These are phyloP conservation scores for Lachancea quebecensis DNA, from an alignment of 805 yeast species.

Conservation along the genomic window DNA sequence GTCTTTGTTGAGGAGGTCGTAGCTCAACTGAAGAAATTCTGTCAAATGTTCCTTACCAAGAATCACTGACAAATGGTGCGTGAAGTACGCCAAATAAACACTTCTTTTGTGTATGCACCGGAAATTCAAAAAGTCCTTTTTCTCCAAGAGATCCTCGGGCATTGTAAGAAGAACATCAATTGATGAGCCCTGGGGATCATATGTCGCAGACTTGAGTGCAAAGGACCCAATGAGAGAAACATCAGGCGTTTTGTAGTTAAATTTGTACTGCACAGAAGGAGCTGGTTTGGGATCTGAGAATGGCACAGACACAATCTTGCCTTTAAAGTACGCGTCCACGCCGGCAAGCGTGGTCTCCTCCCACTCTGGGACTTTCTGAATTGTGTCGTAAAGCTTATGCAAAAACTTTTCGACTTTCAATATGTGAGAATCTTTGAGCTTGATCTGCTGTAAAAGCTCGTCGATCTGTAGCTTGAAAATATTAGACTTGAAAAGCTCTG, in stretches of 20 bases:
- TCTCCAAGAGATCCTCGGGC: conserved; percentile 69
- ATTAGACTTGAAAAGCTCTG: conserved; percentile 89
- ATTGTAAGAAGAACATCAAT: conserved; percentile 78
- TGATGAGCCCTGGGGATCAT: conserved; percentile 54
- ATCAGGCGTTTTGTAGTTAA: conserved; percentile 62
- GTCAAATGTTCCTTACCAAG: conserved; percentile 48
- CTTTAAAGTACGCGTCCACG: conserved; percentile 47
- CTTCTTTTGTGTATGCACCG: conserved; percentile 86
- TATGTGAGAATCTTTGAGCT: conserved; percentile 62
- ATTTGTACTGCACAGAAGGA: conserved; percentile 56
- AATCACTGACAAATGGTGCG: conserved; percentile 51
- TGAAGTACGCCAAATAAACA: conserved; percentile 74
- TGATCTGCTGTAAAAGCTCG: conserved; percentile 76
- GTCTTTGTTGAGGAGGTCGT: conserved; percentile 70
- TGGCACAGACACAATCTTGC: conserved; percentile 59
- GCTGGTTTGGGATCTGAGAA: conserved; percentile 87
- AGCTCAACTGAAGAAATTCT: conserved; percentile 44
- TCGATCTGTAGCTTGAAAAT: conserved; percentile 94
- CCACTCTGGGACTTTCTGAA: conserved; percentile 57
- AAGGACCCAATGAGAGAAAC: conserved; percentile 83
- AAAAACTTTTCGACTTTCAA: conserved; percentile 64
- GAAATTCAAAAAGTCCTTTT: conserved; percentile 85
- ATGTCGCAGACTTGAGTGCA: conserved; percentile 76
- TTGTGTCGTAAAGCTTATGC: conserved; percentile 62
- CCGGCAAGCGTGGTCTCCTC: conserved; percentile 48